Evolutionary conservation across 2,329 filamentous ascomycete genomes (phyloP).

Genomic region (Arachnopeziza araneosa): DNA sequence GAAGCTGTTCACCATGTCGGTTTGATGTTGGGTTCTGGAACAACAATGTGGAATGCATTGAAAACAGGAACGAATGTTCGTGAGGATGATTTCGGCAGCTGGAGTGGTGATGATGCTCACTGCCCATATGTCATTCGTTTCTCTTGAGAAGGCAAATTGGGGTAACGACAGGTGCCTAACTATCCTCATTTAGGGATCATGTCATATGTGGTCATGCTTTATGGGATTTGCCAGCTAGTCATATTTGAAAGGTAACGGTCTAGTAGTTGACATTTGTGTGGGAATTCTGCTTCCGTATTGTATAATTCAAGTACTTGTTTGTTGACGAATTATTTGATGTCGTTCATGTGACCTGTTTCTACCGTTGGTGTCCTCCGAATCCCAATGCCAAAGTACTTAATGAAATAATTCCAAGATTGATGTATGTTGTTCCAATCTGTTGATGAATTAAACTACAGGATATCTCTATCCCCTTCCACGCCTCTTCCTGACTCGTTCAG

Average conservation of each 20-base stretch:
- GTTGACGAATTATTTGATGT: too few relatives aligned
- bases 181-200: background rate
- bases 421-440: too few relatives aligned
- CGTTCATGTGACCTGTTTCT: too few relatives aligned
- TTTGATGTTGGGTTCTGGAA: background rate
- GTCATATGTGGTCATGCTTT: background rate
- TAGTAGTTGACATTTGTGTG: too few relatives aligned
- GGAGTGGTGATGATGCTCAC: background rate
- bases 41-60: background rate
- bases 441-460: too few relatives aligned
- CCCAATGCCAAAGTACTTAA: too few relatives aligned
- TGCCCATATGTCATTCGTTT: background rate
- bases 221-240: too few relatives aligned
- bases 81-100: background rate
- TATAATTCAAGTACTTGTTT: too few relatives aligned
- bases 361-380: too few relatives aligned
- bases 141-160: background rate
- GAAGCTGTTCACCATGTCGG: background rate
- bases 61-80: background rate
- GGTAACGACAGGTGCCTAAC: background rate
- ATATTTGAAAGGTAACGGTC: too few relatives aligned
- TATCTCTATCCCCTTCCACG: background rate
- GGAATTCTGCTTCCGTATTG: too few relatives aligned
- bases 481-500: background rate
- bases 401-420: too few relatives aligned